Evolutionary conservation across 2,329 filamentous ascomycete species (phyloP).

Genomic region (Trichoderma gracile): DNA sequence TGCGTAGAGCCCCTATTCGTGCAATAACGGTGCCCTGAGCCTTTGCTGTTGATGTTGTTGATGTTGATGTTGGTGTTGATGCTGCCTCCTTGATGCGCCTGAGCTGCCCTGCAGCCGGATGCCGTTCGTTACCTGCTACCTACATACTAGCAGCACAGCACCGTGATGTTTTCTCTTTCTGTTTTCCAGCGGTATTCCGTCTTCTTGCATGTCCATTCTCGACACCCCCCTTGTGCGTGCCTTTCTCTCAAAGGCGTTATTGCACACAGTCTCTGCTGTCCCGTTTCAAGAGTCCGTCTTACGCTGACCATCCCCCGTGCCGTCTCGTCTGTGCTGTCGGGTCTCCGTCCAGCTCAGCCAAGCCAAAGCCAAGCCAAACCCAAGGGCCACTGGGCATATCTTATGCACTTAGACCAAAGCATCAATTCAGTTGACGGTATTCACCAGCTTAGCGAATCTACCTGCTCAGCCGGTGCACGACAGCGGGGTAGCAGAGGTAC

Average conservation of each 20-base stretch:
- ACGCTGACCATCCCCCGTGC: background rate
- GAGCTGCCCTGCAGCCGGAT: too few species aligned
- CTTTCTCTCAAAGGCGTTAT: too few species aligned
- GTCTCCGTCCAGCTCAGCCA: background rate
- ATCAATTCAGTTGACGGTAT: background rate
- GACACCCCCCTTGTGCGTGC: too few species aligned
- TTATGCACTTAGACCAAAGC: background rate
- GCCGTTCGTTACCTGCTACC: too few species aligned
- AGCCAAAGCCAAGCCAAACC: too few species aligned
- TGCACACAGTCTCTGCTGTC: background rate
- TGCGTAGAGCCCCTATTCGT: slow-evolving; percentile 23
- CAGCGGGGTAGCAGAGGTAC: slow-evolving; percentile 9
- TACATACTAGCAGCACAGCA: too few species aligned
- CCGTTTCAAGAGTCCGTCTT: background rate
- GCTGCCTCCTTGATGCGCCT: background rate
- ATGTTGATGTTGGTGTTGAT: too few species aligned
- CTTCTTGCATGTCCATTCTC: too few species aligned
- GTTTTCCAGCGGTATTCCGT: too few species aligned
- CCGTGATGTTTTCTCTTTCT: too few species aligned
- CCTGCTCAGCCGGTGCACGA: background rate
- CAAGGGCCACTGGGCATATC: background rate
- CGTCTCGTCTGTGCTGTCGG: background rate
- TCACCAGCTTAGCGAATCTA: slow-evolving; percentile 10
- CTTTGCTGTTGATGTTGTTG: too few species aligned
- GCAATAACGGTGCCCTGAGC: background rate